Evolutionary conservation across 371 early-diverging fungal genomes (phyloP).

Genomic region (Mucor velutinosus): DNA sequence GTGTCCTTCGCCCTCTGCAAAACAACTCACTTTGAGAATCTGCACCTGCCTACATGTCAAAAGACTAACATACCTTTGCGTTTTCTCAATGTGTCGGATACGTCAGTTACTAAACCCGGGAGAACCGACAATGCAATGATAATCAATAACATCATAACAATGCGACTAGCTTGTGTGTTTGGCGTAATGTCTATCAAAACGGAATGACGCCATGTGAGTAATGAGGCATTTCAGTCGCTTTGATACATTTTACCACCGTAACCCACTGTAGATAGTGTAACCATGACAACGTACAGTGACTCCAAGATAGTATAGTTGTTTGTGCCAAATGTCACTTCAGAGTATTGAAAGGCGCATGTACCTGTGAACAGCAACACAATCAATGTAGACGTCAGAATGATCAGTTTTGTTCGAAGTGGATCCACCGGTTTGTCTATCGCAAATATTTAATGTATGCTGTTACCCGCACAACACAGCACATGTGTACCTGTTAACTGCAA

Average conservation of each 20-base stretch:
- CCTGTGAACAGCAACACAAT: constrained; percentile 67
- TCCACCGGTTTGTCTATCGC: constrained; percentile 49
- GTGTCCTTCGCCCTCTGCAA: constrained; percentile 45
- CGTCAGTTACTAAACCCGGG: constrained; percentile 60
- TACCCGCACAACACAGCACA: not conserved
- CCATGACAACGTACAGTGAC: constrained; percentile 62
- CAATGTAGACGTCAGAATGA: constrained; percentile 62
- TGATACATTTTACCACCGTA: constrained; percentile 56
- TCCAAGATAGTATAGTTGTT: constrained; percentile 51
- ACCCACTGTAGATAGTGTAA: constrained; percentile 77
- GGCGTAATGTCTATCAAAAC: constrained; percentile 59
- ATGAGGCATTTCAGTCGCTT: not conserved
- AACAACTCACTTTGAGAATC: no score
- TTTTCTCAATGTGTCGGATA: constrained; percentile 57
- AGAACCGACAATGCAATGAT: constrained; percentile 65
- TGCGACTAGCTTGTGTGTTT: constrained; percentile 55
- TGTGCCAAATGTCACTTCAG: constrained; percentile 62
- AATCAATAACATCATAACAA: constrained; percentile 72
- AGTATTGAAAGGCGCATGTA: constrained; percentile 70
- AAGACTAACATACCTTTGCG: constrained; percentile 32
- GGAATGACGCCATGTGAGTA: not conserved
- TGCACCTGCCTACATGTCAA: not conserved
- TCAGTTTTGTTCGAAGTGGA: constrained; percentile 60
- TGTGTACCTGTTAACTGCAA: constrained; percentile 46
- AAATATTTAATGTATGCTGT: not conserved